Conservation (phyloP, 2,329 filamentous ascomycete species). For the Exserohilum rostratum region DNA sequence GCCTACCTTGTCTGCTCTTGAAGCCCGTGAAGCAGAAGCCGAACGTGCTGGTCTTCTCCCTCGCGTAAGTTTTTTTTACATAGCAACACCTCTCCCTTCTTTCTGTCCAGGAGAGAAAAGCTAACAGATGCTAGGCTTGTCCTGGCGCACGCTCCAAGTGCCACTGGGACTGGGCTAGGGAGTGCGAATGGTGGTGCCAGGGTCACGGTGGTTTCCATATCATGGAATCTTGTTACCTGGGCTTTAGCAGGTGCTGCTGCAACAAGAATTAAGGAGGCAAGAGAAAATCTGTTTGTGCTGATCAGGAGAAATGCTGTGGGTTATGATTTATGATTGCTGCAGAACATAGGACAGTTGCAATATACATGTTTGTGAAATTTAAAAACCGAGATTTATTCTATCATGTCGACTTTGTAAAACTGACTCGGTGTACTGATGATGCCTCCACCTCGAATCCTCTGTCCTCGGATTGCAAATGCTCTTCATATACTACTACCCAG, state of each 20-base stretch:
- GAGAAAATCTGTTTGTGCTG: too few species aligned
- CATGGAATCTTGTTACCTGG: conserved; percentile 4
- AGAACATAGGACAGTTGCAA: too few species aligned
- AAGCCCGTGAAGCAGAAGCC: conserved; percentile 6
- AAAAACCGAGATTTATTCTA: too few species aligned
- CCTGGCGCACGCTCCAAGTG: conserved; percentile 3
- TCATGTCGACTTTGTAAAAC: too few species aligned
- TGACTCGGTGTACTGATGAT: too few species aligned
- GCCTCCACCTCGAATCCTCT: neutral
- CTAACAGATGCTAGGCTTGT: neutral
- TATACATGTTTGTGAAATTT: too few species aligned
- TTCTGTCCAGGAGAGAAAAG: too few species aligned
- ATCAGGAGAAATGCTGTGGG: too few species aligned
- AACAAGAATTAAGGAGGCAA: neutral
- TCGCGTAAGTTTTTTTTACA: neutral
- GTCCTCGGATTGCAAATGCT: neutral
- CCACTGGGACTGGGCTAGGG: conserved; percentile 4
- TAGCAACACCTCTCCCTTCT: neutral
- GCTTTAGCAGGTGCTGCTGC: conserved; percentile 7
- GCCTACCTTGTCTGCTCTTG: neutral
- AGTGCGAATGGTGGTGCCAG: conserved; percentile 9
- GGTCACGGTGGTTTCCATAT: conserved; percentile 1
- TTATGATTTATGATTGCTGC: neutral
- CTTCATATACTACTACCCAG: neutral
- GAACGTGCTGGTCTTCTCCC: conserved; percentile 3